These are phyloP conservation scores for Apostasia ramifera DNA, from an alignment of 106 monocot genomes.

Conservation along the genomic window DNA sequence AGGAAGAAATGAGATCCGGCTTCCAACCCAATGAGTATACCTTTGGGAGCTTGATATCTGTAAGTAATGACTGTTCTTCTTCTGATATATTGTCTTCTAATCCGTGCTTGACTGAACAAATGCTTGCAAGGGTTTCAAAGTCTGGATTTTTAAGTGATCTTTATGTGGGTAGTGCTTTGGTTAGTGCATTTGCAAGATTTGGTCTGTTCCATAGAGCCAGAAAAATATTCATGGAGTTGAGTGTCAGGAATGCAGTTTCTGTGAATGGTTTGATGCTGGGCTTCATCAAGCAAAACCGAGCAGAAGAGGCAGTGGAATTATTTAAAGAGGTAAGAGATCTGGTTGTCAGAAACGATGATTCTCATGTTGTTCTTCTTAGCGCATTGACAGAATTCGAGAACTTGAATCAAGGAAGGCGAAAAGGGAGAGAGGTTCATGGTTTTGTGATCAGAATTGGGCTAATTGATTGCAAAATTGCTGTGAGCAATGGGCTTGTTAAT, in stretches of 20 bases:
- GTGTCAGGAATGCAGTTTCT: constrained; percentile 49
- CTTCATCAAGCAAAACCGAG: constrained; percentile 44
- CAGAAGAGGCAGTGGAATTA: constrained; percentile 58
- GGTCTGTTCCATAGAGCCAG: constrained; percentile 42
- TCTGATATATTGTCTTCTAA: background rate
- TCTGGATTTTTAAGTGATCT: constrained; percentile 57
- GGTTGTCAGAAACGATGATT: constrained; percentile 32
- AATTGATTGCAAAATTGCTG: constrained; percentile 25
- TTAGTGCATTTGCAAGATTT: constrained; percentile 74
- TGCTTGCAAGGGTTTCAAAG: constrained; percentile 42
- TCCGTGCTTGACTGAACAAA: constrained; percentile 35
- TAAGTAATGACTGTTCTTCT: constrained; percentile 17
- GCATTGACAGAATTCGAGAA: constrained; percentile 50
- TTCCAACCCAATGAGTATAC: constrained; percentile 58
- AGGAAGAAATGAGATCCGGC: background rate
- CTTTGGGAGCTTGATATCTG: constrained; percentile 57
- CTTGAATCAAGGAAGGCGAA: constrained; percentile 46
- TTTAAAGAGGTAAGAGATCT: constrained; percentile 30
- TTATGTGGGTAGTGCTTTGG: constrained; percentile 83
- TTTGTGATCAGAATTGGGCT: constrained; percentile 31
- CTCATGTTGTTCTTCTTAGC: constrained; percentile 62
- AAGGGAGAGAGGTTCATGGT: constrained; percentile 72
- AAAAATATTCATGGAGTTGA: constrained; percentile 37
- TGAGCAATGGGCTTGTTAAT: constrained; percentile 67
- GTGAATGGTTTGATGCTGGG: constrained; percentile 93